Percentiles rank a stretch among this genome's conserved stretches.
These are phyloP conservation scores for Trametes villosa DNA, from an alignment of 768 basidiomycete genomes.

Conservation along the genomic window DNA sequence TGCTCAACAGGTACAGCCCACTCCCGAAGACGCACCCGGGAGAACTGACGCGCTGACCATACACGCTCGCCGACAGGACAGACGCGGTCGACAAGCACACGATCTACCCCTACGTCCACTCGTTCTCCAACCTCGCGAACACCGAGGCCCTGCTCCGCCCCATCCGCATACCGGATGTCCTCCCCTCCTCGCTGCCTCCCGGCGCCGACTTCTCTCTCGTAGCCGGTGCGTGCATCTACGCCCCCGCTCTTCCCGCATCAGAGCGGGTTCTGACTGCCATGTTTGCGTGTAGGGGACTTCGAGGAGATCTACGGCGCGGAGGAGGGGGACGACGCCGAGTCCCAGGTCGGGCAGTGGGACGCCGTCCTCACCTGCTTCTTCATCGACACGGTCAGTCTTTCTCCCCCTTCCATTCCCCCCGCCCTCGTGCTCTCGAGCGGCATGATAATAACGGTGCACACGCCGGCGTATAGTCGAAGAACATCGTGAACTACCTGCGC, in stretches of 20 bases:
- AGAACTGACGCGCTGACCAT: background rate
- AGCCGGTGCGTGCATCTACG: conserved; percentile 57
- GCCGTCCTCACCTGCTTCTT: conserved; percentile 96
- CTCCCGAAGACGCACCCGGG: no score
- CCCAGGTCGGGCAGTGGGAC: conserved; percentile 83
- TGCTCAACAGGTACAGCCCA: conserved; percentile 75
- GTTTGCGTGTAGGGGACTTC: conserved; percentile 74
- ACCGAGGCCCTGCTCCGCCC: conserved; percentile 64
- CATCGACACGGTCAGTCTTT: conserved; percentile 79
- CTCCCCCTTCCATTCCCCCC: background rate
- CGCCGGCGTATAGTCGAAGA: conserved; percentile 68
- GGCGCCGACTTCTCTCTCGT: conserved; percentile 80
- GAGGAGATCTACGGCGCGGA: conserved; percentile 83
- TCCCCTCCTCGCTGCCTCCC: conserved; percentile 70
- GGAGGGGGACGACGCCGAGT: conserved; percentile 47
- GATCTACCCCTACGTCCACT: conserved; percentile 90
- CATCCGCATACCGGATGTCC: conserved; percentile 81
- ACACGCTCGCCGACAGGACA: conserved; percentile 47
- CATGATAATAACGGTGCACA: no score
- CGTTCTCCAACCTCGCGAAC: conserved; percentile 81
- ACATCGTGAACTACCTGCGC: conserved; percentile 89
- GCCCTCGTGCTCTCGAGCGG: background rate
- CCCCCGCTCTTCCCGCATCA: background rate
- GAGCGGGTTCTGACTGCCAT: background rate
- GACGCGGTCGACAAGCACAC: conserved; percentile 67